A percentile compares a stretch with the other conserved stretches of the same genome.
Conservation (phyloP, 345 rosid genomes). For the Eucalyptus cloeziana region DNA sequence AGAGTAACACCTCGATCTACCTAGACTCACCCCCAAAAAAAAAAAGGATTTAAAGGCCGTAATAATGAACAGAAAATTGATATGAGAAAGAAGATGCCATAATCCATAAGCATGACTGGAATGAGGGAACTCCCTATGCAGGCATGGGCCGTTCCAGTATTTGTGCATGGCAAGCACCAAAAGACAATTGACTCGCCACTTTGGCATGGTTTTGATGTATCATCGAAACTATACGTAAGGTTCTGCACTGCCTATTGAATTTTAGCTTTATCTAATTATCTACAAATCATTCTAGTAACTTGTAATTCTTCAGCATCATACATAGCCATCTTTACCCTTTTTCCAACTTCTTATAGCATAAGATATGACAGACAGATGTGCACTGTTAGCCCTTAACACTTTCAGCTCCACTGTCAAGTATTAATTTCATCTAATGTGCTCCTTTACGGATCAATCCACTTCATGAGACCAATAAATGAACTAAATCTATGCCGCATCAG, state of each 20-base stretch:
- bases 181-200: background rate
- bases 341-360: background rate
- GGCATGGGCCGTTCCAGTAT: background rate
- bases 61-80: background rate
- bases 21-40: background rate
- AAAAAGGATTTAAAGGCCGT: background rate
- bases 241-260: background rate
- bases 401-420: background rate
- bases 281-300: background rate
- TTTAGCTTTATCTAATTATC: background rate
- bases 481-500: background rate
- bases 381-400: background rate
- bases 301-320: background rate
- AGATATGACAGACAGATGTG: background rate
- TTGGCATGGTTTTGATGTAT: background rate
- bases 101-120: background rate
- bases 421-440: background rate
- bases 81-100: background rate
- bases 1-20: constrained; percentile 32
- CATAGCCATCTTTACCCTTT: background rate
- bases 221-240: background rate
- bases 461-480: background rate
- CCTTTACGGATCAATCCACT: background rate
- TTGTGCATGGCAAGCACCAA: background rate
- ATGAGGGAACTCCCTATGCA: background rate